These are phyloP conservation scores for Fusarium agapanthi DNA, from an alignment of 2,329 filamentous ascomycete species.

Conservation along the genomic window DNA sequence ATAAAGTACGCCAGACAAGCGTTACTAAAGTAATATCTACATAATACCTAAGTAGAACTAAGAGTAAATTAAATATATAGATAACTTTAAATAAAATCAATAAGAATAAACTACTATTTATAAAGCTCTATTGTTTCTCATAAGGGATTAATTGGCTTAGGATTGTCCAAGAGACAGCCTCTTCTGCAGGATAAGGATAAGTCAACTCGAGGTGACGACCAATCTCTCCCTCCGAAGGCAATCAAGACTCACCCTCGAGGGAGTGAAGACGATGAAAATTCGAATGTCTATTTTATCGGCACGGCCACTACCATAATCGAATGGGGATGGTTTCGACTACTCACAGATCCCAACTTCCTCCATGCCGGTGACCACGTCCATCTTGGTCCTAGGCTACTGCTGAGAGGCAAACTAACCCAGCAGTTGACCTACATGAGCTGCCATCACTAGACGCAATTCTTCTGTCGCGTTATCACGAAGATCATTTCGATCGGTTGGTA, in stretches of 20 bases:
- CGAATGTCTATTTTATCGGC: slow-evolving; percentile 62
- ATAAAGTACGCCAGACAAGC: slow-evolving; percentile 12
- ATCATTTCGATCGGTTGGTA: slow-evolving; percentile 54
- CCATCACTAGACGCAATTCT: slow-evolving; percentile 68
- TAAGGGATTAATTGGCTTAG: slow-evolving; percentile 17
- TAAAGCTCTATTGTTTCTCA: slow-evolving; percentile 8
- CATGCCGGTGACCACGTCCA: slow-evolving; percentile 73
- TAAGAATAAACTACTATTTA: neutral
- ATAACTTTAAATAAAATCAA: neutral
- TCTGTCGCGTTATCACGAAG: slow-evolving; percentile 70
- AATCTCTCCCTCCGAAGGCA: slow-evolving; percentile 8
- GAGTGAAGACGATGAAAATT: slow-evolving; percentile 22
- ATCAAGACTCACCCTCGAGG: slow-evolving; percentile 27
- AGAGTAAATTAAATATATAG: too few species aligned
- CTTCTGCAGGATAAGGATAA: slow-evolving; percentile 23
- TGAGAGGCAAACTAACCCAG: slow-evolving; percentile 64
- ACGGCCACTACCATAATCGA: slow-evolving; percentile 65
- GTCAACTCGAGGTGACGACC: neutral
- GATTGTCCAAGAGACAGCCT: slow-evolving; percentile 14
- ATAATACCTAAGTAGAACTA: neutral
- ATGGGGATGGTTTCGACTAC: slow-evolving; percentile 61
- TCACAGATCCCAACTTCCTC: slow-evolving; percentile 72
- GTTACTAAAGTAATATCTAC: neutral
- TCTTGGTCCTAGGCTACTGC: slow-evolving; percentile 70
- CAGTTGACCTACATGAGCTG: slow-evolving; percentile 66